A percentile compares a stretch with the other conserved stretches of the same genome.
phyloP scores from a whole-genome alignment of 2,329 filamentous ascomycete species.

The Ustulina deusta region DNA sequence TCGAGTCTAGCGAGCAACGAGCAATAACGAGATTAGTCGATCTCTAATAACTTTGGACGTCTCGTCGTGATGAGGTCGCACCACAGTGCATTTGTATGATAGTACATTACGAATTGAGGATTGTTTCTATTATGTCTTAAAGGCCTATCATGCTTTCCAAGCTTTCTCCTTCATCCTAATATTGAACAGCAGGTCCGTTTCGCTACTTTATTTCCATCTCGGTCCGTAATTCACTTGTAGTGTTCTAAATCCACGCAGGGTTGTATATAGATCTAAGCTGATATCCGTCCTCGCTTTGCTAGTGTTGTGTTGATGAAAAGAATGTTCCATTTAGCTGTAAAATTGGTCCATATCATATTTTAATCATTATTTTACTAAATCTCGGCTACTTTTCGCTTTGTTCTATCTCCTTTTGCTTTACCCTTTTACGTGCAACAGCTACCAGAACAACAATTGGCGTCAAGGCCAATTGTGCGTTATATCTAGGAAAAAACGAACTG shows the following conservation, averaged over 20 bases:
- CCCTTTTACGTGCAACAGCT: not conserved
- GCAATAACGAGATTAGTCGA: conserved; percentile 29
- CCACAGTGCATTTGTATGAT: conserved; percentile 47
- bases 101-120: conserved; percentile 44
- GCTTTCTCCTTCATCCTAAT: not conserved
- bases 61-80: conserved; percentile 34
- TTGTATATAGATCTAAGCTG: not conserved
- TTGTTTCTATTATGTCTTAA: conserved; percentile 40
- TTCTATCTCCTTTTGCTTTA: not conserved
- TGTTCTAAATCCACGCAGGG: not conserved
- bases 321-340: too few species aligned
- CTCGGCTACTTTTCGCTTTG: not conserved
- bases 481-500: not conserved
- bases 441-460: not conserved
- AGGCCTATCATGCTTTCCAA: conserved; percentile 64
- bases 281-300: too few species aligned
- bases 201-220: not conserved
- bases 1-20: conserved; percentile 30
- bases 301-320: too few species aligned
- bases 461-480: not conserved
- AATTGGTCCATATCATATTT: not conserved
- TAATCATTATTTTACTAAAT: not conserved
- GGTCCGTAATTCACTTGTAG: not conserved
- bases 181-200: not conserved
- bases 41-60: conserved; percentile 36